These are phyloP conservation scores for Fusarium tanahbumbuense DNA, from an alignment of 2,329 filamentous ascomycete species.

Conservation along the genomic window DNA sequence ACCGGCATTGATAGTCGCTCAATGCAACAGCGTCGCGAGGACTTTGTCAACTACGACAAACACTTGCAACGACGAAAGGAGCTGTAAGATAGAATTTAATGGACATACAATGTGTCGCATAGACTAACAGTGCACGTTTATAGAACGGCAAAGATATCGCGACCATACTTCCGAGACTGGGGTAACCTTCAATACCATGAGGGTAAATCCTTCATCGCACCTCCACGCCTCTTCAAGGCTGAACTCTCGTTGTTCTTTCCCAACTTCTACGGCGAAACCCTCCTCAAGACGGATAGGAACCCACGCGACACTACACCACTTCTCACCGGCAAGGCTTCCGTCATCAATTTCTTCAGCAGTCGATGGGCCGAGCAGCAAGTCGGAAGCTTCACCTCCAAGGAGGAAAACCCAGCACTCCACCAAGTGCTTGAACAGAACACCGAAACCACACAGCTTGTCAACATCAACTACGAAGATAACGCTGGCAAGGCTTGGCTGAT, in stretches of 20 bases:
- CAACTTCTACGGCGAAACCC: conserved; percentile 85
- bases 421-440: conserved; percentile 66
- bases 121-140: conserved; percentile 7
- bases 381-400: conserved; percentile 73
- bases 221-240: conserved; percentile 83
- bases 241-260: conserved; percentile 92
- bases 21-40: conserved; percentile 75
- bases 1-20: conserved; percentile 78
- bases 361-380: conserved; percentile 88
- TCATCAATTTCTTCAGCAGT: conserved; percentile 85
- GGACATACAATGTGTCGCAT: not conserved
- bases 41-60: conserved; percentile 87
- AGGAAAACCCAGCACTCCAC: conserved; percentile 76
- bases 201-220: conserved; percentile 92
- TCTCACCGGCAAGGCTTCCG: conserved; percentile 77
- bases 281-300: conserved; percentile 66
- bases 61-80: conserved; percentile 81
- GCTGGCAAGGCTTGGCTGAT: conserved; percentile 71
- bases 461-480: conserved; percentile 91
- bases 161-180: conserved; percentile 97
- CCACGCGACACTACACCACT: conserved; percentile 78
- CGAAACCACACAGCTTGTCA: conserved; percentile 77
- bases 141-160: conserved; percentile 79
- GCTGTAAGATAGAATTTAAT: conserved; percentile 64
- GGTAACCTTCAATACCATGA: conserved; percentile 82